Evolutionary conservation across 352 stramenopile genomes (phyloP), one percentile per base, ranked within the genome.

Genomic region (Pythium rhizo-oryzae): DNA sequence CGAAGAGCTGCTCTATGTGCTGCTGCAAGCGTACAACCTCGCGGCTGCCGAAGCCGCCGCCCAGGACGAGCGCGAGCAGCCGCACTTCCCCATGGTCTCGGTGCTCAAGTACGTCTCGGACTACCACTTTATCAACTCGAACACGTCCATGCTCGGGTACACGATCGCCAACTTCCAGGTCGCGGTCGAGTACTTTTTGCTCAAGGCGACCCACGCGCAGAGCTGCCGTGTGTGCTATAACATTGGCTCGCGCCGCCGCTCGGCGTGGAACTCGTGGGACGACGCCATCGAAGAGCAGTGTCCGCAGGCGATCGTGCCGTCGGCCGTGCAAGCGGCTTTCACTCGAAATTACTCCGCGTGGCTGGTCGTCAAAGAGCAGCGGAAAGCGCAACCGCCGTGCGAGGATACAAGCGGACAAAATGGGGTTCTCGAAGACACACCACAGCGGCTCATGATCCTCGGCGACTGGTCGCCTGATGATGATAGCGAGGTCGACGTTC

Each of bases 41-140:
- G 30, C 37, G 18, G 44, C 53, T 9, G 47, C 66, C 8, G 41
- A 63, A 35, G 67, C 60, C 13, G 68, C 58, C 7, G 33, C 43
- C 19, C 55, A 56, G 16, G 62, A 65, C 24, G 55, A 52, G 19
- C 19, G 55, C 8, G 65, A 41, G 6, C 24, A 18, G 11, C 60
- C 67, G 24, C 59, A 51, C 13, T 90, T 92, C 41, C 81, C 84
- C 5, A 76, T 94, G 52, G 73, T 61, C 1, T 73, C 87, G 0
- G 74, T 90, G 55, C 69, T 94, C 23, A 73, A 77, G 71, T 94
- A 93, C 74, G 89, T 92, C 18, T 76, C 79, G 1, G 72, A 91
- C 43, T 94, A 90, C 59, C 87, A 93, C 50, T 93, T 94, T 59
- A 90, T 94, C 74, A 92, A 92, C 70, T 92, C 84, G 12, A 92